Evolutionary conservation across 148 eudicot species (phyloP).

Genomic region (Cornus kousa): DNA sequence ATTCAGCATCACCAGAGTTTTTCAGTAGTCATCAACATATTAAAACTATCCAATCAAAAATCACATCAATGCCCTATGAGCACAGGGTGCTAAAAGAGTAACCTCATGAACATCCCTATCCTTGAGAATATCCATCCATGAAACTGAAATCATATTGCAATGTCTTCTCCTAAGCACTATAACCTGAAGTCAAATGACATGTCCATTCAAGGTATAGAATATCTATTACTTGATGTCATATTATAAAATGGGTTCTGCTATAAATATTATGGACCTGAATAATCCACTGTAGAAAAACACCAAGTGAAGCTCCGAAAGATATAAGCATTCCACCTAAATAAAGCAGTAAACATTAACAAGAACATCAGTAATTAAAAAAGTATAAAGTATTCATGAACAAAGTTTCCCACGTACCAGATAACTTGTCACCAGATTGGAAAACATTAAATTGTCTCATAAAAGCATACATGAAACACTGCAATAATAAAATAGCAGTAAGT

Average conservation of each 20-base stretch:
- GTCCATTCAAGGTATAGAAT: background rate
- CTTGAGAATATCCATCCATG: background rate
- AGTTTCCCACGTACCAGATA: background rate
- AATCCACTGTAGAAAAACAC: constrained; percentile 14
- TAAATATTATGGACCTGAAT: constrained; percentile 8
- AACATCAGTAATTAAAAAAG: background rate
- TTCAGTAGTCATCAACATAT: background rate
- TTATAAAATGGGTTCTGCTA: background rate
- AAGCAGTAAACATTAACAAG: background rate
- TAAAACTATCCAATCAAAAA: background rate
- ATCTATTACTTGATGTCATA: background rate
- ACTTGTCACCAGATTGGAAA: constrained; percentile 4
- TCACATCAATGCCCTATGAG: background rate
- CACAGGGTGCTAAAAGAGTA: background rate
- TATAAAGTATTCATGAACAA: background rate
- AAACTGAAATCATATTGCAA: background rate
- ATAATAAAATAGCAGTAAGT: background rate
- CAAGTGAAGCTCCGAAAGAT: constrained; percentile 12
- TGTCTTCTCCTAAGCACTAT: constrained; percentile 11
- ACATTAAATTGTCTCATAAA: constrained; percentile 9
- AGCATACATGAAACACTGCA: constrained; percentile 6
- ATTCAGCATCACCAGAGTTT: background rate
- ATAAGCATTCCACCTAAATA: constrained; percentile 12
- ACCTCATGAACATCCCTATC: constrained; percentile 12
- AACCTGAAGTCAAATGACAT: background rate